Base-by-base conservation (phyloP, 768 basidiomycete genomes). In the Cyathus striatus region DNA sequence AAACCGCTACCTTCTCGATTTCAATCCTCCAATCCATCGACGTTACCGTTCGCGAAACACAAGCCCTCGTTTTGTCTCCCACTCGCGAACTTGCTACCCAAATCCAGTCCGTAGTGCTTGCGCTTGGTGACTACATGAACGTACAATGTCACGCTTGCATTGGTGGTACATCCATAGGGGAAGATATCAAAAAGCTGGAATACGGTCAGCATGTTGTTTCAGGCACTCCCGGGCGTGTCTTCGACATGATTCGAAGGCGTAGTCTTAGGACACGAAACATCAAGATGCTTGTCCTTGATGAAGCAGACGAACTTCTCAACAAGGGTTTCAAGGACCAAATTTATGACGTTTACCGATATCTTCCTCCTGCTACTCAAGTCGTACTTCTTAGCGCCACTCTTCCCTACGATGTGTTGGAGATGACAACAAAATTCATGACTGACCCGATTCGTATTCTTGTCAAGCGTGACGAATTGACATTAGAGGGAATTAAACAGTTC, bases 271-370 rank as follows among this genome's bases (percentile, higher is more conserved):
- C 95, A 39, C 81, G 93, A 51, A 93, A 94, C 66, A 94, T 99
- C 78, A 97, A 99, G 72, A 94, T 97, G 88, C 78, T 95, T 37
- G 81, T 92, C 42, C 80, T 94, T 6, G 92, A 94, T 55, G 91
- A 94, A 66, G 93, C 94, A 45, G 95, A 99, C 61, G 94, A 97
- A 62, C 71, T 99, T 45, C 76, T 98, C 49, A 92, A 93, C 73
- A 94, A 93, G 66, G 95, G 95, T 17, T 97, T 99, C 83, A 95
- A 93, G 68, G 94, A 99, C 63, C 93, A 97, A 68, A 97, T 97
- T 59, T 97, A 97, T 70, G 95, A 99, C 65, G 90, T 97, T 47
- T 97, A 96, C 66, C 88, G 93, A 49, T 94, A 94, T 61, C 86
- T 98, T 32, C 95, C 95, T 23, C 93, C 93, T 21, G 91, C 91